Base-by-base conservation (phyloP, 305 asterid genomes). In the Fraxinus latifolia region DNA sequence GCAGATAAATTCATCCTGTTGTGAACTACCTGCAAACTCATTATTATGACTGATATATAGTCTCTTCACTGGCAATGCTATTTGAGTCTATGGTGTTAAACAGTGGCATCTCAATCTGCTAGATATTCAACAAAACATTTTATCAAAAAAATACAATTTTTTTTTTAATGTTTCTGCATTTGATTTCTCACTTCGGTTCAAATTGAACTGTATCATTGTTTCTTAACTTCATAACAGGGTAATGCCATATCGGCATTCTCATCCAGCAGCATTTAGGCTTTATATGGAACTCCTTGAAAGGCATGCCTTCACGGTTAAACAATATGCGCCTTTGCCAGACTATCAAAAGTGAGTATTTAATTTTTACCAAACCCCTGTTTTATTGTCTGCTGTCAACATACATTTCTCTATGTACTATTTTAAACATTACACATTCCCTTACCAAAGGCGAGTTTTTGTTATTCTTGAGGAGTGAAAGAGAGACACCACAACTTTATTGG, bases 191-290 rank as follows among this genome's bases (percentile, higher is more conserved):
- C n/a, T 29, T 75, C 72, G 73, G 58, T 27, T 55, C 58, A 71
- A 21, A 29, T 77, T 74, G 47, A 68, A 31, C 15, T 71, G 42
- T 47, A 36, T 75, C 71, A 71, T 77, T 80, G 7, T 79, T 76
- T 33, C 37, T 82, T 80, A n/a, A 62, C n/a, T 53, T 77, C 67
- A 79, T 72, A 74, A 70, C 94, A 96, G 99, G 93, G 96, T 92
- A 55, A 93, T 93, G 82, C 97, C 96, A 67, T 84, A 83, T 79
- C 89, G 99, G 17, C 88, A 55, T 42, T 87, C 91, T 44, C 86
- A 87, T 84, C 98, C 98, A 67, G 97, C 95, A 37, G 97, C 99
- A 33, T 96, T 87, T 89, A 90, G 99, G 86, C 90, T 96, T 29
- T 94, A 93, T 80, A 84, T 96, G 98, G 99, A 96, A 82, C 98